A percentile compares a stretch with the other conserved stretches of the same genome.
Evolutionary conservation across 1,139 yeast genomes (phyloP).

Genomic region (Yamadazyma dendronema): DNA sequence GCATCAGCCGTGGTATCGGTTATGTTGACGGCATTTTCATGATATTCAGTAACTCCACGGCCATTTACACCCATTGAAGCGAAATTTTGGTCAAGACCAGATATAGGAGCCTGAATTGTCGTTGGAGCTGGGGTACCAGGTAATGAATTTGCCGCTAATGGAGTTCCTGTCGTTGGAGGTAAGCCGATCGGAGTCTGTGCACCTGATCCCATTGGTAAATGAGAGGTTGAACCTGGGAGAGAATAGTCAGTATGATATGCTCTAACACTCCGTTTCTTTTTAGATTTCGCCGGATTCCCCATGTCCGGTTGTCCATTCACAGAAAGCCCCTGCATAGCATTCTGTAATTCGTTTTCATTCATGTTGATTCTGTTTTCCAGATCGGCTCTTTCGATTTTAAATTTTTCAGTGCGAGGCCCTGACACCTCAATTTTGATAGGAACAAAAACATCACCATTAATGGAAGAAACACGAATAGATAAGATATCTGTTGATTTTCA

Average conservation of each 20-base stretch:
- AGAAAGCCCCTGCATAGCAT: slow-evolving; percentile 6
- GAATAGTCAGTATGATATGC: slow-evolving; percentile 35
- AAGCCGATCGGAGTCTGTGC: slow-evolving; percentile 2
- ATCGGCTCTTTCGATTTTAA: neutral
- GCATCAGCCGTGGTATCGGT: neutral
- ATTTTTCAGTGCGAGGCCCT: neutral
- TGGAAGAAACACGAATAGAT: too few relatives aligned
- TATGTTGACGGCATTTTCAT: slow-evolving; percentile 5
- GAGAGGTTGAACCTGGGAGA: slow-evolving; percentile 3
- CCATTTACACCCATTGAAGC: neutral
- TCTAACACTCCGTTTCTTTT: slow-evolving; percentile 43
- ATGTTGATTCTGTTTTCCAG: neutral
- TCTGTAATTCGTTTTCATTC: slow-evolving; percentile 2
- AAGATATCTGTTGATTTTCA: slow-evolving; percentile 7
- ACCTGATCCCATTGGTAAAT: neutral
- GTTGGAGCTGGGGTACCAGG: too few relatives aligned
- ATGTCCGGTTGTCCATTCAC: slow-evolving; percentile 1
- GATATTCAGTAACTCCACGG: slow-evolving; percentile 1
- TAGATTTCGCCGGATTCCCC: neutral
- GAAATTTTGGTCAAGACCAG: too few relatives aligned
- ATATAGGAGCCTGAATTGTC: too few relatives aligned
- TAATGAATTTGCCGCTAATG: too few relatives aligned
- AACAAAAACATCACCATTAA: too few relatives aligned
- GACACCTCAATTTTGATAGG: too few relatives aligned
- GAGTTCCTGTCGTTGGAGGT: slow-evolving; percentile 1